A percentile compares a stretch with the other conserved stretches of the same genome.
Conservation (phyloP, 2,329 filamentous ascomycete species). For the Pseudocercospora macadamiae region DNA sequence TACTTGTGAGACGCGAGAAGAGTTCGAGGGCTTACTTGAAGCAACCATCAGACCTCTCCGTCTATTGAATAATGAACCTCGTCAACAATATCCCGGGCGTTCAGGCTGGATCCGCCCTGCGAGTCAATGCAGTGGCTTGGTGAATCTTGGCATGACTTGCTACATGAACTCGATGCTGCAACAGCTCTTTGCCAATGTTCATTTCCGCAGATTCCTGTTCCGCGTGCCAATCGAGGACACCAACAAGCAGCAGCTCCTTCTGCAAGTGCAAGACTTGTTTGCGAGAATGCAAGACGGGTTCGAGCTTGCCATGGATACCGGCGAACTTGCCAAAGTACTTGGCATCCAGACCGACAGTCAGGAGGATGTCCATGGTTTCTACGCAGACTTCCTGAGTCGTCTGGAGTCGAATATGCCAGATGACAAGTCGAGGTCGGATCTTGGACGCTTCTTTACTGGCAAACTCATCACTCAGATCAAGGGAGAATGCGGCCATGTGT, state of each 20-base stretch:
- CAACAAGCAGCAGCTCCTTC: conserved; percentile 69
- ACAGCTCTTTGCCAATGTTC: conserved; percentile 93
- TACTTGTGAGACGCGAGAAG: conserved; percentile 23
- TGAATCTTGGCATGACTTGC: conserved; percentile 92
- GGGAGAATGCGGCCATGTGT: conserved; percentile 91
- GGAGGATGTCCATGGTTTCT: conserved; percentile 99
- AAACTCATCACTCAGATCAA: conserved; percentile 93
- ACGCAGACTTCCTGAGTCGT: conserved; percentile 87
- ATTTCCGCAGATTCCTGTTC: conserved; percentile 85
- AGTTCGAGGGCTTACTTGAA: conserved; percentile 22
- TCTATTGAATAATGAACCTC: conserved; percentile 7
- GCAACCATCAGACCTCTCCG: conserved; percentile 19
- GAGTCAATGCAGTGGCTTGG: conserved; percentile 59
- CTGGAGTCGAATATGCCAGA: conserved; percentile 80
- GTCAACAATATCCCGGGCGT: conserved; percentile 23
- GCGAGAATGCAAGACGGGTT: conserved; percentile 82
- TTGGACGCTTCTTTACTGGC: conserved; percentile 87
- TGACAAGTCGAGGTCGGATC: conserved; percentile 67
- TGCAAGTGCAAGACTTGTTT: conserved; percentile 80
- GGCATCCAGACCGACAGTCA: conserved; percentile 85
- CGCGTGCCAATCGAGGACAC: conserved; percentile 52
- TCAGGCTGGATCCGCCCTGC: conserved; percentile 49
- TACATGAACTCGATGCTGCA: conserved; percentile 95
- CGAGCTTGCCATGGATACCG: conserved; percentile 72
- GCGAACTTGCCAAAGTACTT: conserved; percentile 72